Evolutionary conservation across 768 basidiomycete genomes (phyloP).

Genomic region (Mycena sanguinolenta): DNA sequence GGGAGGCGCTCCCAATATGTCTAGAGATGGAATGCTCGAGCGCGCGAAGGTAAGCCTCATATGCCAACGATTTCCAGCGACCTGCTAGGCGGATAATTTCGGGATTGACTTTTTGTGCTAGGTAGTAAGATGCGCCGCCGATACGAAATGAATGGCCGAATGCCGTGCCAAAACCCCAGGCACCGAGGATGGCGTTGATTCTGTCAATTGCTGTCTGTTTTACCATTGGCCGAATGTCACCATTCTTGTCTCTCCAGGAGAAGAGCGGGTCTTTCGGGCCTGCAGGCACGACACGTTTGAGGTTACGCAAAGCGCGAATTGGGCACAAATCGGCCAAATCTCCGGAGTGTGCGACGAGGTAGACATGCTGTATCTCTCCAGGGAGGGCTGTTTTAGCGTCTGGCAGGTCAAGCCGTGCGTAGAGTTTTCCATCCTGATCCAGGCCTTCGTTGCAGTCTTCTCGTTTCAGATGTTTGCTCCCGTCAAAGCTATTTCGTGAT

Average conservation of each 20-base stretch:
- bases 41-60: conserved; percentile 53
- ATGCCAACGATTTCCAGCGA: conserved; percentile 55
- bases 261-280: conserved; percentile 47
- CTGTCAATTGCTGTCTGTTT: conserved; percentile 41
- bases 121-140: conserved; percentile 53
- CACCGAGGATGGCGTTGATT: conserved; percentile 43
- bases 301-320: conserved; percentile 42
- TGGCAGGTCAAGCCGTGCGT: too few species aligned
- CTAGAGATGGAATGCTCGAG: conserved; percentile 42
- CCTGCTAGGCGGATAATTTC: conserved; percentile 51
- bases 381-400: too few species aligned
- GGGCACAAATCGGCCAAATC: too few species aligned
- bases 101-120: conserved; percentile 47
- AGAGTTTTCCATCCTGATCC: too few species aligned
- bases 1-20: conserved; percentile 1
- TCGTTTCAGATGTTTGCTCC: too few species aligned
- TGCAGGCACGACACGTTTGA: conserved; percentile 44
- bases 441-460: too few species aligned
- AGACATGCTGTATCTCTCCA: too few species aligned
- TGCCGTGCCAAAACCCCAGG: too few species aligned
- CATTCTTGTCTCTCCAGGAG: conserved; percentile 48
- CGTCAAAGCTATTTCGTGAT: too few species aligned
- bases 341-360: not conserved
- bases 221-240: conserved; percentile 46
- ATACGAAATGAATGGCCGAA: conserved; percentile 61